Evolutionary conservation across 805 yeast genomes (phyloP), one percentile per base, ranked within the genome.

Genomic region (Monosporozyma solicola): DNA sequence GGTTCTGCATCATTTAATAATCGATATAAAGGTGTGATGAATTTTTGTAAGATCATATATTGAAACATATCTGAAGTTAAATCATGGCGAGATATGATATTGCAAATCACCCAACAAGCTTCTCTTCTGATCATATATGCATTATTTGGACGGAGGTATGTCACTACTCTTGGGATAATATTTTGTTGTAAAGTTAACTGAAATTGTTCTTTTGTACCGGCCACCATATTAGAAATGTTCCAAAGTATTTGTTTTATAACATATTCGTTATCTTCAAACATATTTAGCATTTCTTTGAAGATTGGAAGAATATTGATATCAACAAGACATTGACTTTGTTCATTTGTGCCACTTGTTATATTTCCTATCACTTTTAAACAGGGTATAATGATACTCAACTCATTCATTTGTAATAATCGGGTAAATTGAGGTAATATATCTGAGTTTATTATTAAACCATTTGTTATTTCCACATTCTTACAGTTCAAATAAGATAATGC

Each of bases 51-150:
- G 44, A 92, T 97, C 60, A 91, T 79, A 72, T 89, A 91, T 63
- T 89, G 80, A 63, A 92, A 89, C 69, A 89, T 96, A 54, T 88
- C 95, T 7, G 97, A 97, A 67, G 82, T 84, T 46, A 84, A 75
- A 61, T 87, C 77, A n/a, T 96, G 97, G 60, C 97, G 97, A n/a
- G 96, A 85, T 13, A 96, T 86, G 43, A 97, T 97, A 68, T 91
- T 91, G 41, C 97, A 88, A 61, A 91, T 85, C 41, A 97, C 97
- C 97, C 97, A 91, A 77, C 97, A 90, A 4, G 97, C 97, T 74
- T 91, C 98, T 71, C 90, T 92, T 69, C 86, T 86, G 41, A 97
- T 90, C 75, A 88, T 89, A 75, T 88, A 89, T 67, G 90, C 2
- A n/a, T 13, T 97, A 57, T 91, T 96, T 53, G 80, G 77, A 61